Conservation (phyloP, 2,329 filamentous ascomycete genomes). For the Lachnellula cervina region DNA sequence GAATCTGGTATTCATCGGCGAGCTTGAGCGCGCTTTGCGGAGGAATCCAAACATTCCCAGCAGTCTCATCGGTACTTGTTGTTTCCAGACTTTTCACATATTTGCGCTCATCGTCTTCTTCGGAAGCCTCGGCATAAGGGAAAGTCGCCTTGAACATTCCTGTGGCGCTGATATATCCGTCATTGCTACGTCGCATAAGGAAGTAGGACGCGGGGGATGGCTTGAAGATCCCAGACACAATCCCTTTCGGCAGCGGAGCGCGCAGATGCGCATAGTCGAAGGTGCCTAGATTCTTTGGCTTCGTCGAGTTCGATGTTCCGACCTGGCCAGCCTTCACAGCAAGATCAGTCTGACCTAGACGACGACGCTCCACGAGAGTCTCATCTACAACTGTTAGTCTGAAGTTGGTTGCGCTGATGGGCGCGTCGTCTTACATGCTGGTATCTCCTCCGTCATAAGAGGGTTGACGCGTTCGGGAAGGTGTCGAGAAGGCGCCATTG, state of each 20-base stretch:
- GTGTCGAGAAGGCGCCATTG: conserved; percentile 24
- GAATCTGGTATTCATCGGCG: conserved; percentile 81
- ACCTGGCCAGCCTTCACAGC: conserved; percentile 73
- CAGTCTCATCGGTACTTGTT: conserved; percentile 86
- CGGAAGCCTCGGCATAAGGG: conserved; percentile 66
- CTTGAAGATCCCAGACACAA: conserved; percentile 89
- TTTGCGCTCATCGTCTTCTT: conserved; percentile 71
- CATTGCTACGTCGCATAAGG: conserved; percentile 84
- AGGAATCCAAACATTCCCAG: conserved; percentile 94
- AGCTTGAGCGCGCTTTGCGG: conserved; percentile 75
- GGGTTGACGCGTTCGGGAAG: conserved; percentile 62
- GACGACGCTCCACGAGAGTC: conserved; percentile 63
- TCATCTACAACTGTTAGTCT: conserved; percentile 27
- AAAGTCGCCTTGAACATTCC: conserved; percentile 93
- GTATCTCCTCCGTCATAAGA: conserved; percentile 59
- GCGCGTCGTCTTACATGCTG: conserved; percentile 50
- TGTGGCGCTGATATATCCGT: conserved; percentile 79
- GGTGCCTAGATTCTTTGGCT: conserved; percentile 67
- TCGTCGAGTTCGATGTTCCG: conserved; percentile 65
- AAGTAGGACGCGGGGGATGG: conserved; percentile 86
- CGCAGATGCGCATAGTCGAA: conserved; percentile 97
- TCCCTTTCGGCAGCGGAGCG: conserved; percentile 85
- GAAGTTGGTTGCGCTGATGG: conserved; percentile 10
- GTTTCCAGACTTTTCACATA: conserved; percentile 79
- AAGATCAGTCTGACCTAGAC: conserved; percentile 88